A percentile compares a stretch with the other conserved stretches of the same genome.
Conservation (phyloP, 2,329 filamentous ascomycete genomes). For the Hymenoscyphus occultus region DNA sequence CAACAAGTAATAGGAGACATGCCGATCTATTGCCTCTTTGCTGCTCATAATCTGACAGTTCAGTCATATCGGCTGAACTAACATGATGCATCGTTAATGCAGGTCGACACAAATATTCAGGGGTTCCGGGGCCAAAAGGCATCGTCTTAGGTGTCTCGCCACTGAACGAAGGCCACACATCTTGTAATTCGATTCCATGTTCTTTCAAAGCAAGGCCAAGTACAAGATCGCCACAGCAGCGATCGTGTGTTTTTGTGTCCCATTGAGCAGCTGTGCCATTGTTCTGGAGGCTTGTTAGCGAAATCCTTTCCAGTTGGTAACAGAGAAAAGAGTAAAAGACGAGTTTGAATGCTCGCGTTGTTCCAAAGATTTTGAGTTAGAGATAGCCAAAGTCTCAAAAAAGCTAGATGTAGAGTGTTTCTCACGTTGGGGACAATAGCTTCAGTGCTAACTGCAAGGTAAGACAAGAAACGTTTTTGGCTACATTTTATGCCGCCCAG, state of each 20-base stretch:
- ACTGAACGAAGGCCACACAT: constrained; percentile 53
- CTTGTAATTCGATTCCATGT: constrained; percentile 41
- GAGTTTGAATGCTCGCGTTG: no score
- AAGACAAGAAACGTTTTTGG: neutral
- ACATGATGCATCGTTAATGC: constrained; percentile 56
- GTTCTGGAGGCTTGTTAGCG: constrained; percentile 30
- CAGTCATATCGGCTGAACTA: constrained; percentile 49
- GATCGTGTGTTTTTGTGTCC: constrained; percentile 41
- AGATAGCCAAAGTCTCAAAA: no score
- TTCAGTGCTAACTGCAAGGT: no score
- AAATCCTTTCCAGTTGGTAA: no score
- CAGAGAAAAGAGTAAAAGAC: no score
- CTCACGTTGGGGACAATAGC: no score
- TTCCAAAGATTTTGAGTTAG: no score
- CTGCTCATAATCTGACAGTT: constrained; percentile 52
- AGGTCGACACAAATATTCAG: constrained; percentile 50
- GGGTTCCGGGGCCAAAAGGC: constrained; percentile 39
- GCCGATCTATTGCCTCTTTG: constrained; percentile 14
- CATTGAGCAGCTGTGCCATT: constrained; percentile 45
- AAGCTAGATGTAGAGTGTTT: no score
- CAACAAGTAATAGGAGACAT: neutral
- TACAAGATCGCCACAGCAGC: constrained; percentile 54
- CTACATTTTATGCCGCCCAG: neutral
- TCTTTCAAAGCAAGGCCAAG: constrained; percentile 48
- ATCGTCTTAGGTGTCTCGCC: constrained; percentile 52